Evolutionary conservation across 306 rosid species (phyloP).

Genomic region (Cicer pinnatifidum): DNA sequence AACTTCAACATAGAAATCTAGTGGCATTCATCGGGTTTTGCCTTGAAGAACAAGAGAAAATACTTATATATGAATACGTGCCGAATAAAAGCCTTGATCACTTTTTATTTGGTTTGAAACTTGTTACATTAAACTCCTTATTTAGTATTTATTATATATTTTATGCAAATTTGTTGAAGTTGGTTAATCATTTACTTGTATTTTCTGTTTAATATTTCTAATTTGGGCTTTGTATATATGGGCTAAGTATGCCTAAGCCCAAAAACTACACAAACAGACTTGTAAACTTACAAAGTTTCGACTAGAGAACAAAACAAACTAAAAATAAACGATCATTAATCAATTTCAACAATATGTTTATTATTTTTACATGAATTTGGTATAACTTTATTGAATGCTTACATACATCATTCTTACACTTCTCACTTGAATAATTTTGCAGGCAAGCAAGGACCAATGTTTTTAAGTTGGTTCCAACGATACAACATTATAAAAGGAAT

Average conservation of each 20-base stretch:
- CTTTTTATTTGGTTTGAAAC: slow-evolving; percentile 18
- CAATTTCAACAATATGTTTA: neutral
- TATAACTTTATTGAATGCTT: neutral
- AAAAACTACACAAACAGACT: no score
- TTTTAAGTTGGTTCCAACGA: slow-evolving; percentile 17
- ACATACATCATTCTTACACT: neutral
- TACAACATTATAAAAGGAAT: slow-evolving; percentile 25
- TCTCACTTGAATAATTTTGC: neutral
- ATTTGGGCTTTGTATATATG: no score
- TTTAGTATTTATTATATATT: neutral
- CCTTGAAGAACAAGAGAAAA: slow-evolving; percentile 8
- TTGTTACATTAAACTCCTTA: neutral
- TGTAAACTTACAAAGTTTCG: no score
- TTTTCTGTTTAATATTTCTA: no score
- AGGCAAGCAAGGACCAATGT: neutral
- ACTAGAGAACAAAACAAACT: no score
- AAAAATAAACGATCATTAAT: no score
- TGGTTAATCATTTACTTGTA: no score
- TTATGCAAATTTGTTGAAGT: no score
- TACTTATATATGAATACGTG: slow-evolving; percentile 26
- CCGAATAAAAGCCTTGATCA: slow-evolving; percentile 29
- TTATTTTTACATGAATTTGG: neutral
- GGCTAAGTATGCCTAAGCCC: no score
- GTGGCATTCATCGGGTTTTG: slow-evolving; percentile 26
- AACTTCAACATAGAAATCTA: slow-evolving; percentile 33